Conservation (phyloP, 192 early-diverging fungal genomes). For the Haplosporangium gracile region DNA sequence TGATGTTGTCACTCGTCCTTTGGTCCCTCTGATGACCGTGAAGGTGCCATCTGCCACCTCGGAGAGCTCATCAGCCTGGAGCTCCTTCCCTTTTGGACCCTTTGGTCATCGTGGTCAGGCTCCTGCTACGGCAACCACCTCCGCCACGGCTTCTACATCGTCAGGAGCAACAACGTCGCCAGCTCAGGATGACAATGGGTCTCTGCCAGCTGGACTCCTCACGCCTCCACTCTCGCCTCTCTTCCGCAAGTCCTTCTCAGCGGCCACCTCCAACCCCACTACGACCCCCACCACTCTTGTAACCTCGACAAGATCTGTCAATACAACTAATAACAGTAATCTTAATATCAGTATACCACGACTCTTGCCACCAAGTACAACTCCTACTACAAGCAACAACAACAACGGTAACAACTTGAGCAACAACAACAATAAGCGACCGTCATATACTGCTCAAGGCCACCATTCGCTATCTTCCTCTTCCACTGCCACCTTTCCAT, state of each 20-base stretch:
- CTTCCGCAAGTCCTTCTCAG: background rate
- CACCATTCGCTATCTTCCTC: background rate
- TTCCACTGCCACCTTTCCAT: background rate
- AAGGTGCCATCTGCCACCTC: background rate
- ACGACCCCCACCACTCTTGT: too few relatives aligned
- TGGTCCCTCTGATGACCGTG: background rate
- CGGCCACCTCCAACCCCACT: background rate
- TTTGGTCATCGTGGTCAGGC: background rate
- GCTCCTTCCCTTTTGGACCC: background rate
- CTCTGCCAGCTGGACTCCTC: constrained; percentile 11
- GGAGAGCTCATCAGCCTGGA: background rate
- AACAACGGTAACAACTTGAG: background rate
- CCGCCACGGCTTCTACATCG: background rate
- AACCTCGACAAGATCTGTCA: background rate
- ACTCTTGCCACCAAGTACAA: background rate
- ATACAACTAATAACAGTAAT: background rate
- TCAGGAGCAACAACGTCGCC: background rate
- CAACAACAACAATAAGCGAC: background rate
- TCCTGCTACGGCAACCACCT: background rate
- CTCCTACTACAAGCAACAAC: background rate
- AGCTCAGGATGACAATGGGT: background rate
- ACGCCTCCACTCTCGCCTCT: constrained; percentile 30
- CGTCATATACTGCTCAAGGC: background rate
- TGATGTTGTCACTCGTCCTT: constrained; percentile 27
- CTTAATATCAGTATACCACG: background rate